Evolutionary conservation across 2,329 filamentous ascomycete genomes (phyloP).

Genomic region (Colletotrichum tanaceti): DNA sequence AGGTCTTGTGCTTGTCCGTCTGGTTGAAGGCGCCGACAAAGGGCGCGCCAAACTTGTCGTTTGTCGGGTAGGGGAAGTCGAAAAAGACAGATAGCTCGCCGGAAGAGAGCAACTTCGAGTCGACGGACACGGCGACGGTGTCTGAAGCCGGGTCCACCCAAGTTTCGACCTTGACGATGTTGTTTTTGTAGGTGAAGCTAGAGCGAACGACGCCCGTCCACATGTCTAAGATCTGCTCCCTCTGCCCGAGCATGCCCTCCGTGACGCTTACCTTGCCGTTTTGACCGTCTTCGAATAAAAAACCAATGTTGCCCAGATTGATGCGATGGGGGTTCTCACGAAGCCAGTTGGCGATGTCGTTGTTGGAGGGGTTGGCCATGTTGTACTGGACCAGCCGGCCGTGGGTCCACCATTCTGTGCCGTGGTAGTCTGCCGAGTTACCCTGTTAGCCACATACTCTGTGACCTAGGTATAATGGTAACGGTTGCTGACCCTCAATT

Average conservation of each 20-base stretch:
- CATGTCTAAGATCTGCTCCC: conserved; percentile 59
- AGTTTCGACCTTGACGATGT: conserved; percentile 56
- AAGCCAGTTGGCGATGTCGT: conserved; percentile 57
- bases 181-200: conserved; percentile 55
- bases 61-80: conserved; percentile 62
- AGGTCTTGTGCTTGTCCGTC: conserved; percentile 57
- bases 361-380: conserved; percentile 55
- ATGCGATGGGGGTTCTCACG: conserved; percentile 63
- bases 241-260: conserved; percentile 54
- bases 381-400: conserved; percentile 55
- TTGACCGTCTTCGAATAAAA: conserved; percentile 54
- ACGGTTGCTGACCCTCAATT: conserved; percentile 21
- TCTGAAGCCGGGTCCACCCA: conserved; percentile 59
- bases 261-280: conserved; percentile 43
- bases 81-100: conserved; percentile 60
- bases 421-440: conserved; percentile 50
- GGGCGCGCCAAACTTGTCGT: conserved; percentile 65
- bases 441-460: neutral
- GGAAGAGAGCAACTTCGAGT: conserved; percentile 53
- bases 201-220: conserved; percentile 60
- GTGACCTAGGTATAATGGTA: no score
- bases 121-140: conserved; percentile 57
- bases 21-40: conserved; percentile 65
- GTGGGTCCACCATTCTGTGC: conserved; percentile 58
- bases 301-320: conserved; percentile 61